Conservation (phyloP, 2,329 filamentous ascomycete species). For the Oidium heveae region DNA sequence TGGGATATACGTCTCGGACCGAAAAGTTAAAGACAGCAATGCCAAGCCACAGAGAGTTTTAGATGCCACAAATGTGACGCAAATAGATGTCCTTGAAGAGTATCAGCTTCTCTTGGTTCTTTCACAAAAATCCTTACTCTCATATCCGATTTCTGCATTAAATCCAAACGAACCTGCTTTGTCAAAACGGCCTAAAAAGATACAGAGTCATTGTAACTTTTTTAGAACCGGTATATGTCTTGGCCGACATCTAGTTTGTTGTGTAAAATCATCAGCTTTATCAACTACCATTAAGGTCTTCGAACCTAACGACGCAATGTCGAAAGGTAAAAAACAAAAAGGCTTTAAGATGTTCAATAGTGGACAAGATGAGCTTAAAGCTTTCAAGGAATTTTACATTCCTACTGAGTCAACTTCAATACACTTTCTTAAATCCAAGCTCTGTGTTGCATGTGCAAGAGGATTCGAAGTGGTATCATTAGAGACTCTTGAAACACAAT, state of each 20-base stretch:
- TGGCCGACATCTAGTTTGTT: constrained; percentile 82
- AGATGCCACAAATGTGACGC: constrained; percentile 68
- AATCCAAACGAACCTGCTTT: constrained; percentile 62
- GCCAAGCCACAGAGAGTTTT: constrained; percentile 57
- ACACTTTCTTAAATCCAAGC: constrained; percentile 87
- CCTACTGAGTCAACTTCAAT: constrained; percentile 95
- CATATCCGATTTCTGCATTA: constrained; percentile 67
- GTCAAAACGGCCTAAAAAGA: constrained; percentile 77
- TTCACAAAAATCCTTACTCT: constrained; percentile 77
- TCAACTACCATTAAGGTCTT: constrained; percentile 98
- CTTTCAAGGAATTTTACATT: constrained; percentile 98
- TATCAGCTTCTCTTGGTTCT: constrained; percentile 79
- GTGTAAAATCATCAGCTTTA: constrained; percentile 78
- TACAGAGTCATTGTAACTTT: constrained; percentile 91
- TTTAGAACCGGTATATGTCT: constrained; percentile 95
- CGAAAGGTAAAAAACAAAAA: constrained; percentile 84
- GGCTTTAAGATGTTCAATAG: constrained; percentile 90
- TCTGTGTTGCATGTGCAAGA: constrained; percentile 84
- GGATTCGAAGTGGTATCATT: constrained; percentile 94
- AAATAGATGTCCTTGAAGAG: constrained; percentile 89
- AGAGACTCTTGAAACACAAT: constrained; percentile 94
- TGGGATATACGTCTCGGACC: constrained; percentile 78
- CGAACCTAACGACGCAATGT: constrained; percentile 85
- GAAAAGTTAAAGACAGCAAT: constrained; percentile 58
- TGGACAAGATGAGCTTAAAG: constrained; percentile 82